phyloP scores from a whole-genome alignment of 2,329 filamentous ascomycete species.

The Periconia sp. region DNA sequence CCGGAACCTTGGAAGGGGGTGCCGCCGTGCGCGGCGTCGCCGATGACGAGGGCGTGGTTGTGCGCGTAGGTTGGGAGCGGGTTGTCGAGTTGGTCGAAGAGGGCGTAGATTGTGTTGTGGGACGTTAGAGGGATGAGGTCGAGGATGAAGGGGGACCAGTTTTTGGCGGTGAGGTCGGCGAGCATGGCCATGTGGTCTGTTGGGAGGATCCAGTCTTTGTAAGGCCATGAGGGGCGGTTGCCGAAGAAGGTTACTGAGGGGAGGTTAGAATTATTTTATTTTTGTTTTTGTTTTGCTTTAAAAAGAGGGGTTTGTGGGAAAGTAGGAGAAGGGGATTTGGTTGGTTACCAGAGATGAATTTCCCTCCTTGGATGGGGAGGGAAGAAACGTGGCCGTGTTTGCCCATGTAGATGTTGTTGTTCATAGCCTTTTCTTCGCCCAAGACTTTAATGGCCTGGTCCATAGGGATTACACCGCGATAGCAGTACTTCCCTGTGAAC shows the following conservation, averaged over 20 bases:
- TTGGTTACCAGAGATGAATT: slow-evolving; percentile 54
- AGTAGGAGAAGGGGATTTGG: background rate
- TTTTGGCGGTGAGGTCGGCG: slow-evolving; percentile 19
- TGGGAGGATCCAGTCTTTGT: slow-evolving; percentile 28
- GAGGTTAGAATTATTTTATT: background rate
- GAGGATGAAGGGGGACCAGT: slow-evolving; percentile 23
- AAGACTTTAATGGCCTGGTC: slow-evolving; percentile 52
- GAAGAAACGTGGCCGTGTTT: slow-evolving; percentile 61
- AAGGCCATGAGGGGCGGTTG: slow-evolving; percentile 20
- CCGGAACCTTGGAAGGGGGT: slow-evolving; percentile 57
- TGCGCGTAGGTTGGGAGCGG: slow-evolving; percentile 31
- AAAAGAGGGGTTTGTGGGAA: too few relatives aligned
- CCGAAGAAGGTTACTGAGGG: slow-evolving; percentile 29
- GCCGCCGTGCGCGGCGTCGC: slow-evolving; percentile 60
- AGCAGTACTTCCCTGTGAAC: slow-evolving; percentile 63
- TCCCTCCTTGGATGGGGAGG: slow-evolving; percentile 62
- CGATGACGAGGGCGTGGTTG: slow-evolving; percentile 30
- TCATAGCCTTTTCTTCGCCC: slow-evolving; percentile 51
- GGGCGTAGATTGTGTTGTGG: slow-evolving; percentile 42
- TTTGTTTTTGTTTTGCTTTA: too few relatives aligned
- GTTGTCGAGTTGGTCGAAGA: slow-evolving; percentile 48
- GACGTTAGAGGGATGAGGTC: slow-evolving; percentile 13
- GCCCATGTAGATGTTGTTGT: slow-evolving; percentile 60
- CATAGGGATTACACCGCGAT: slow-evolving; percentile 65
- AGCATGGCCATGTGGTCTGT: slow-evolving; percentile 30